Percentiles rank a stretch among this genome's conserved stretches.
Evolutionary conservation across 768 basidiomycete species (phyloP).

Genomic region (Nevesoporus exiguus): DNA sequence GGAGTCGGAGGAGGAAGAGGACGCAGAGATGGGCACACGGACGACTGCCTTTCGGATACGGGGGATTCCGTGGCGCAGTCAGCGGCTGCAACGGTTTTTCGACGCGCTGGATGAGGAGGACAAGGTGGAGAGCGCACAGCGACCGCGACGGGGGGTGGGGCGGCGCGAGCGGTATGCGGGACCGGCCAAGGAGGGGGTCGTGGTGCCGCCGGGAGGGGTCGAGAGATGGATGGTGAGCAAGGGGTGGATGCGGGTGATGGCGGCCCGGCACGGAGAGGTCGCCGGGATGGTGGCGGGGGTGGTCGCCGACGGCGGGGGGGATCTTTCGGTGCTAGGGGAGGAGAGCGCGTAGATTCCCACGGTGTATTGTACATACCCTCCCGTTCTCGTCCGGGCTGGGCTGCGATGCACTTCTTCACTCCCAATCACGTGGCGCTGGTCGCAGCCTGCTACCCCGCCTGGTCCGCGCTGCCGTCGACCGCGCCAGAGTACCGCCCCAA

Average conservation of each 20-base stretch:
- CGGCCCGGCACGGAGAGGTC: slow-evolving; percentile 46
- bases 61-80: slow-evolving; percentile 66
- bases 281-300: slow-evolving; percentile 40
- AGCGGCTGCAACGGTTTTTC: slow-evolving; percentile 58
- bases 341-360: slow-evolving; percentile 45
- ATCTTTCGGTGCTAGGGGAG: slow-evolving; percentile 46
- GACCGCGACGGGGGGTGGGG: slow-evolving; percentile 57
- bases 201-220: slow-evolving; percentile 61
- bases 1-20: slow-evolving; percentile 60
- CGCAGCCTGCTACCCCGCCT: slow-evolving; percentile 81
- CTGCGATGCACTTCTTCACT: slow-evolving; percentile 55
- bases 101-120: slow-evolving; percentile 58
- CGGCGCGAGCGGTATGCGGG: slow-evolving; percentile 55
- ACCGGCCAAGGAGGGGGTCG: slow-evolving; percentile 50
- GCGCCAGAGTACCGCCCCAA: slow-evolving; percentile 80
- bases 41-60: slow-evolving; percentile 48
- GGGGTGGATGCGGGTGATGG: slow-evolving; percentile 51
- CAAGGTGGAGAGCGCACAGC: slow-evolving; percentile 38
- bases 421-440: slow-evolving; percentile 83
- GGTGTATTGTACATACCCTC: neutral
- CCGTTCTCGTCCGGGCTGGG: too few relatives aligned
- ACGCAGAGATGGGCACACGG: slow-evolving; percentile 24
- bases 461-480: slow-evolving; percentile 67
- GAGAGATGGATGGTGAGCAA: slow-evolving; percentile 76
- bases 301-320: slow-evolving; percentile 42